These are phyloP conservation scores for Cadophora gregata DNA, from an alignment of 2,329 filamentous ascomycete species.

Conservation along the genomic window DNA sequence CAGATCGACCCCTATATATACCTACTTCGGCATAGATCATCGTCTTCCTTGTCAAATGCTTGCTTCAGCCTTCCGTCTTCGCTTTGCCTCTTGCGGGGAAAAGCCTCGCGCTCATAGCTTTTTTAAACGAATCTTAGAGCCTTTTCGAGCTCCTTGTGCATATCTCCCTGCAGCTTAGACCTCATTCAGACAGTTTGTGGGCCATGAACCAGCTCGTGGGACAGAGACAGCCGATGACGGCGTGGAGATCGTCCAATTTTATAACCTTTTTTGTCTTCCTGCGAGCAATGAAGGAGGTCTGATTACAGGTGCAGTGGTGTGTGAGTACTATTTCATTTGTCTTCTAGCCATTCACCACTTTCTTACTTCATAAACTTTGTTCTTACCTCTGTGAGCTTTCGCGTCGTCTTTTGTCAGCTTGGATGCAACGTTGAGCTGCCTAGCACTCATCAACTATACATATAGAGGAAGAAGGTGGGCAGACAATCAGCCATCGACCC, in stretches of 20 bases:
- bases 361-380: background rate
- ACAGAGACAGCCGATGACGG: background rate
- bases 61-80: conserved; percentile 17
- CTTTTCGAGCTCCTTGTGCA: background rate
- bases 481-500: background rate
- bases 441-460: background rate
- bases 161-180: conserved; percentile 1
- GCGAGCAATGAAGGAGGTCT: conserved; percentile 11
- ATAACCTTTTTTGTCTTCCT: background rate
- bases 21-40: background rate
- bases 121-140: background rate
- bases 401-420: background rate
- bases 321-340: background rate
- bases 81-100: conserved; percentile 14
- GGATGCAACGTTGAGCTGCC: conserved; percentile 18
- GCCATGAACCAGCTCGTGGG: background rate
- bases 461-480: background rate
- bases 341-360: background rate
- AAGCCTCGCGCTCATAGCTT: background rate
- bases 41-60: conserved; percentile 7
- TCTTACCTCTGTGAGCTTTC: background rate
- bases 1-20: background rate
- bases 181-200: background rate
- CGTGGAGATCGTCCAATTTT: background rate
- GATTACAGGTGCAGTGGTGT: conserved; percentile 11